Base-by-base conservation (phyloP, 1,284 basidiomycete species). In the Pyrrhoderma noxium region DNA sequence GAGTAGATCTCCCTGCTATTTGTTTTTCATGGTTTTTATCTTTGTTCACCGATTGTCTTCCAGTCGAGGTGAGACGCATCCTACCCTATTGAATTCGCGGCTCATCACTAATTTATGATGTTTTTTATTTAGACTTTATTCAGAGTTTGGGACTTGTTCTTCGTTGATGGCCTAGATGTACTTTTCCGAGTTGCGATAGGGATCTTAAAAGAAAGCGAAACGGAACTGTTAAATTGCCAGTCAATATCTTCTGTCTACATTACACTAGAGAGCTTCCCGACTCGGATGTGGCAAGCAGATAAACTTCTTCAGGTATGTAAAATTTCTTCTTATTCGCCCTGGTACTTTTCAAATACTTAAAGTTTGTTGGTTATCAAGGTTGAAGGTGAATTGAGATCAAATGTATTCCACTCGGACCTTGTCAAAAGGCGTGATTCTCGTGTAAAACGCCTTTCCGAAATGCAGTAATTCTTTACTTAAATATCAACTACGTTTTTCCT, bases 21-120 rank as follows among this genome's bases (percentile, higher is more conserved):
- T 97, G 92, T 53, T 98, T 98, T 70, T 94, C 93, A 2, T 99
- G 95, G 95, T 97, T 98, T 70, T 72, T 99, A 36, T 94, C 91
- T 3, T 72, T 99, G 16, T 99, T 97, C 63, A 97, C 95, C 0
- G 93, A 97, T 62, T 96, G 93, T 66, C 71, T 98, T 2, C 95
- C 95, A 2, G 90, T 97, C 21, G 94, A 96, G 78, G 90, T 92
- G 57, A 54, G 76, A 65, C 13, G 8, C 19, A 37, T 8, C 1
- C 36, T 25, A 8, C 8, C 45, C 19, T 31, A 11, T 9, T 25
- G 22, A 16, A 50, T 11, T 16, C 19, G n/a, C 49, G 42, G 35
- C n/a, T 31, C 14, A 22, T n/a, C 4, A 27, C 8, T 27, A 34
- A 38, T 61, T 42, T n/a, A n/a, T n/a, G n/a, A n/a, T n/a, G n/a